A percentile compares a stretch with the other conserved stretches of the same genome.
phyloP scores from a whole-genome alignment of 2,329 filamentous ascomycete species.

The Colletotrichum kahawae region DNA sequence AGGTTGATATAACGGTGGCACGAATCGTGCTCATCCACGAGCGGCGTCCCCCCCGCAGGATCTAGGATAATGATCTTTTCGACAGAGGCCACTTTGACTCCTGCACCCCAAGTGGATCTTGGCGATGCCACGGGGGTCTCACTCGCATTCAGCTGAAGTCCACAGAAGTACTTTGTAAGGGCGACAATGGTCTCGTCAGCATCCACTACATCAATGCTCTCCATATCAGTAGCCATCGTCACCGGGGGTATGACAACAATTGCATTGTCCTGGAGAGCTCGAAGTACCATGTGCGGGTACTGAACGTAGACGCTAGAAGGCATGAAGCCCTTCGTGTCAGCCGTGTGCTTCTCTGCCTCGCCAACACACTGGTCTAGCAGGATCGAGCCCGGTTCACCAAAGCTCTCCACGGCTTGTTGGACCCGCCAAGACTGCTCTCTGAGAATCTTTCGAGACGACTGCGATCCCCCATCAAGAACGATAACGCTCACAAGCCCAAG shows the following conservation, averaged over 20 bases:
- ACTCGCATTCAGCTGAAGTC: slow-evolving; percentile 55
- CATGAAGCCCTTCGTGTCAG: slow-evolving; percentile 12
- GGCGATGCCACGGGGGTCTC: slow-evolving; percentile 22
- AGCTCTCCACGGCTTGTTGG: slow-evolving; percentile 74
- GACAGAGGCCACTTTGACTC: slow-evolving; percentile 62
- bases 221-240: slow-evolving; percentile 47
- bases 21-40: slow-evolving; percentile 45
- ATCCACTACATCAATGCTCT: slow-evolving; percentile 43
- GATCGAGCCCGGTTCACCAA: slow-evolving; percentile 71
- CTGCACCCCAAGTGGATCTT: slow-evolving; percentile 36
- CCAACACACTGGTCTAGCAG: slow-evolving; percentile 48
- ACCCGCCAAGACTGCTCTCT: slow-evolving; percentile 74
- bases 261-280: slow-evolving; percentile 35
- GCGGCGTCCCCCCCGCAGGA: slow-evolving; percentile 82
- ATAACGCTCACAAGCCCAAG: slow-evolving; percentile 84
- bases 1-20: slow-evolving; percentile 79
- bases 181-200: slow-evolving; percentile 73
- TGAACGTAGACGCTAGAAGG: slow-evolving; percentile 17
- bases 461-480: slow-evolving; percentile 73
- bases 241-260: slow-evolving; percentile 45
- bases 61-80: slow-evolving; percentile 92
- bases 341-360: neutral
- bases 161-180: slow-evolving; percentile 77
- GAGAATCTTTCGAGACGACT: slow-evolving; percentile 45
- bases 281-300: slow-evolving; percentile 29